Conservation (phyloP, 2,329 filamentous ascomycete species). For the Didymella glomerata region DNA sequence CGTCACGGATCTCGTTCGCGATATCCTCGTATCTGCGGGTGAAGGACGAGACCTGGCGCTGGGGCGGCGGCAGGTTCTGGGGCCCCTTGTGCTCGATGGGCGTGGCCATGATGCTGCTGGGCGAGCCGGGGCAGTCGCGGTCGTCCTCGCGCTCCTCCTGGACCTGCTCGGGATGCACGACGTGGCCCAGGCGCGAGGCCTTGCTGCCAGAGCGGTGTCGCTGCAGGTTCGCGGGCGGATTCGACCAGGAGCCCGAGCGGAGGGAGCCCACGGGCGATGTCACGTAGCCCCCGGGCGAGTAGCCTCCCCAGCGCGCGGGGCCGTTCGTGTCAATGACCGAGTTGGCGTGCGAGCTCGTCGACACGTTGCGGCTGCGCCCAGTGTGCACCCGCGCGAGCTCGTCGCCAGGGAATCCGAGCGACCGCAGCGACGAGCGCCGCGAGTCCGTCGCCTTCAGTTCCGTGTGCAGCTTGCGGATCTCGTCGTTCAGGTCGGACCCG, state of each 20-base stretch:
- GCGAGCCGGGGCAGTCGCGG: conserved; percentile 28
- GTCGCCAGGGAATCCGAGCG: conserved; percentile 53
- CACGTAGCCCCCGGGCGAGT: conserved; percentile 72
- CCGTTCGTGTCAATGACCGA: conserved; percentile 77
- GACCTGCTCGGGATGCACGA: conserved; percentile 50
- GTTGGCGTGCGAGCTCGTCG: conserved; percentile 55
- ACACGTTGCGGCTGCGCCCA: conserved; percentile 52
- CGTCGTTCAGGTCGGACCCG: conserved; percentile 77
- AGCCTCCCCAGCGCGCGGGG: conserved; percentile 72
- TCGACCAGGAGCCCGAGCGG: conserved; percentile 58
- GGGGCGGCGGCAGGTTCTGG: conserved; percentile 22
- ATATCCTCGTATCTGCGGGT: conserved; percentile 50
- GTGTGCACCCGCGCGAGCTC: conserved; percentile 38
- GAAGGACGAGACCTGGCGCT: conserved; percentile 49
- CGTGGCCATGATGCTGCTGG: conserved; percentile 13
- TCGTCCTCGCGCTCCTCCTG: conserved; percentile 27
- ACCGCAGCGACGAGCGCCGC: conserved; percentile 69
- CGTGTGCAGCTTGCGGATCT: conserved; percentile 76
- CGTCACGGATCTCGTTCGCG: conserved; percentile 45
- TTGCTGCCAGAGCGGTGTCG: conserved; percentile 52
- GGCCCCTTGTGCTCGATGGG: conserved; percentile 17
- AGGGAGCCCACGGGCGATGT: conserved; percentile 73
- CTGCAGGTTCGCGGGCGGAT: conserved; percentile 42
- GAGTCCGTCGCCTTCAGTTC: conserved; percentile 76
- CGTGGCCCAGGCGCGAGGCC: conserved; percentile 53